Conservation (phyloP, 2,329 filamentous ascomycete genomes). For the Colletotrichum navitas region DNA sequence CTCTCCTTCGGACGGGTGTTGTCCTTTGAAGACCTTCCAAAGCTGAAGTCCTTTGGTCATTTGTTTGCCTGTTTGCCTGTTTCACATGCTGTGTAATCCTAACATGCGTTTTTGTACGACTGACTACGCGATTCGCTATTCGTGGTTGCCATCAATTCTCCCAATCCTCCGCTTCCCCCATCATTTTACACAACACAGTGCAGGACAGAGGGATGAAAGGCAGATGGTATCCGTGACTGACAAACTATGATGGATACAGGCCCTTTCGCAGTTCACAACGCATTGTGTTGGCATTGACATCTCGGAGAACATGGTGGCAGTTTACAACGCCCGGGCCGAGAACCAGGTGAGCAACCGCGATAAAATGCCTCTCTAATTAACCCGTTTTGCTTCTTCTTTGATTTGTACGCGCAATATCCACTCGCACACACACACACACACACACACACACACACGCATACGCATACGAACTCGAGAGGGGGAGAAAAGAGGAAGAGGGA, state of each 20-base stretch:
- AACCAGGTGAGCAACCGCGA: conserved; percentile 60
- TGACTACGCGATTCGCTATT: neutral
- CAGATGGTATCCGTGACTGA: neutral
- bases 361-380: neutral
- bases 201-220: neutral
- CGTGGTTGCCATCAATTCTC: neutral
- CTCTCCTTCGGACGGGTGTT: neutral
- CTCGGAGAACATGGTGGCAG: conserved; percentile 76
- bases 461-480: neutral
- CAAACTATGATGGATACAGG: conserved; percentile 52
- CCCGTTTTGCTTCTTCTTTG: neutral
- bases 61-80: neutral
- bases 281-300: conserved; percentile 77
- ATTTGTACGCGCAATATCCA: neutral
- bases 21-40: too few species aligned
- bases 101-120: neutral
- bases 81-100: neutral
- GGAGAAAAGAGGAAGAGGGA: too few species aligned
- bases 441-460: neutral
- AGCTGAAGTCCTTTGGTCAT: neutral
- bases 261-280: conserved; percentile 71
- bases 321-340: conserved; percentile 72
- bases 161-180: neutral
- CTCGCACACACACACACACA: neutral
- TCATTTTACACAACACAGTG: neutral